Base-by-base conservation (phyloP, 2,329 filamentous ascomycete genomes). In the Simplicillium aogashimaense region DNA sequence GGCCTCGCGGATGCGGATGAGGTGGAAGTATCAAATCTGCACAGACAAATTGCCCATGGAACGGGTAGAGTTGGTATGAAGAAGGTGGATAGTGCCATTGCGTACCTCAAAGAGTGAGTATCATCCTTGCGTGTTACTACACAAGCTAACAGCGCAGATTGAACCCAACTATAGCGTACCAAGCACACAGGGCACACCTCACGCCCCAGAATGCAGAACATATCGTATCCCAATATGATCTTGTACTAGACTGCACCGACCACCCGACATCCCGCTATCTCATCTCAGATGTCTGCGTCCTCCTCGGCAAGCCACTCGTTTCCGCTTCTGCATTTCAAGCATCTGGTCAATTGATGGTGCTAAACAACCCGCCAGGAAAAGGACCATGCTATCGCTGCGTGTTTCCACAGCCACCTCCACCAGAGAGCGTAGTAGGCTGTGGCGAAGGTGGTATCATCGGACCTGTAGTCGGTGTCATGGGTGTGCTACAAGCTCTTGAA, bases 171-270 rank as follows among this genome's bases (percentile, higher is more conserved):
- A 67, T 85, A 14, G 72, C 59, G 1, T 88, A 87, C 53, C 59
- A 74, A 14, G 61, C 78, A 0, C 72, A 94, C 53, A 57, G 61
- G 9, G 67, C 69, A 12, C 81, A 84, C 47, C 72, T 95, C 12
- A 78, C 75, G 0, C 72, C 86, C 0, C 64, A 76, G 43, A 85
- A 83, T 39, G 84, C 87, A 1, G 62, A 77, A 7, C 58, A 67
- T 0, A 78, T 87, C 32, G 76, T 94, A 41, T 62, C 67, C 0
- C 51, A 66, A 4, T 97, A 94, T 55, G 86, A 95, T 51, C 50
- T 95, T 1, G 78, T 97, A 2, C 77, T 98, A 11, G 92, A 98
- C 60, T 98, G 92, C 58, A 97, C 90, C 9, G 92, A 98, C 60
- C 88, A 90, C 48, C 90, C 92, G 0, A 83, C 86, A 2, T 86